Conservation (phyloP, 225 moss, liverwort and hornwort genomes). For the Takakia lepidozioides region DNA sequence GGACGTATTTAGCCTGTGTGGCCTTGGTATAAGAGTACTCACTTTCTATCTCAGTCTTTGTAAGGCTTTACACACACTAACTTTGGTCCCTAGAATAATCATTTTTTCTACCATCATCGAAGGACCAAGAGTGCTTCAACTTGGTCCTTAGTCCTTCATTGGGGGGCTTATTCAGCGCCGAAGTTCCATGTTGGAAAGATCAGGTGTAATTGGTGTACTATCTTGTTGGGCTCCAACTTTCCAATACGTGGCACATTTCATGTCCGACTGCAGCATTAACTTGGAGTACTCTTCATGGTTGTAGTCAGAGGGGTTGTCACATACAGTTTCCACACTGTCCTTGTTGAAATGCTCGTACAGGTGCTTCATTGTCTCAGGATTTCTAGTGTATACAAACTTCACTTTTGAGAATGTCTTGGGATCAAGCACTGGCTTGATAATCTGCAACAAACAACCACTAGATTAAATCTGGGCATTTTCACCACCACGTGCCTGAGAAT, state of each 20-base stretch:
- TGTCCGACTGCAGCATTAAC: conserved; percentile 36
- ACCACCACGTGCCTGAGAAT: too few relatives aligned
- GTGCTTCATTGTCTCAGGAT: conserved; percentile 23
- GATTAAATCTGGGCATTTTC: too few relatives aligned
- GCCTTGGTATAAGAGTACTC: too few relatives aligned
- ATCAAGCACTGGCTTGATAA: conserved; percentile 50
- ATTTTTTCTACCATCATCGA: too few relatives aligned
- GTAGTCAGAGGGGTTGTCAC: conserved; percentile 35
- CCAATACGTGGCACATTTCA: conserved; percentile 19
- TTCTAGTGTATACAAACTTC: conserved; percentile 49
- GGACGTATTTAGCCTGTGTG: too few relatives aligned
- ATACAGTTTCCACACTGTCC: conserved; percentile 25
- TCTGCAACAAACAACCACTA: too few relatives aligned
- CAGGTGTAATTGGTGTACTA: neutral
- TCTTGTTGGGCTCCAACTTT: conserved; percentile 15
- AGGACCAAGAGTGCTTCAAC: too few relatives aligned
- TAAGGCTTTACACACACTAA: too few relatives aligned
- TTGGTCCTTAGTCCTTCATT: too few relatives aligned
- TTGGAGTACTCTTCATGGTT: conserved; percentile 23
- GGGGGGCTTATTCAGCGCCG: too few relatives aligned
- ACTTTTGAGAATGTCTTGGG: conserved; percentile 35
- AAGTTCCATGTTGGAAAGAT: neutral
- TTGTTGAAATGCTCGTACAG: conserved; percentile 29
- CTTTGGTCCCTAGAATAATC: too few relatives aligned
- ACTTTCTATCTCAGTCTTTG: too few relatives aligned